These are phyloP conservation scores for Yamadazyma takamatsuzukensis DNA, from an alignment of 805 yeast species.

Conservation along the genomic window DNA sequence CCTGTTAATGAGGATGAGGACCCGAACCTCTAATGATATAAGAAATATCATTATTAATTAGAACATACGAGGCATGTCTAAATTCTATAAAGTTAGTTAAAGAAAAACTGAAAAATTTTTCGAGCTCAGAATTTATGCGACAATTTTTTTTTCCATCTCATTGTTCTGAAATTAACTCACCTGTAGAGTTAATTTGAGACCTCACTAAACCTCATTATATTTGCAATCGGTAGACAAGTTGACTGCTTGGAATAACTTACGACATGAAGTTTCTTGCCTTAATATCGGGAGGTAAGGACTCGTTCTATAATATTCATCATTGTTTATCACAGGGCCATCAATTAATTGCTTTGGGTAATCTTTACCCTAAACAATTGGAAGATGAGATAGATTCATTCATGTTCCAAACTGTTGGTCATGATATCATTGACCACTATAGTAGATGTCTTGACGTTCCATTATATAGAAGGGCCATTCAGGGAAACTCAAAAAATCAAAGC, in stretches of 20 bases:
- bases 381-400: slow-evolving; percentile 87
- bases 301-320: slow-evolving; percentile 84
- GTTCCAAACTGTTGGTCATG: slow-evolving; percentile 98
- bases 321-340: slow-evolving; percentile 86
- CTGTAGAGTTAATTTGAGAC: slow-evolving; percentile 1
- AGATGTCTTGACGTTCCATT: slow-evolving; percentile 78
- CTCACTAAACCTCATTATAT: neutral
- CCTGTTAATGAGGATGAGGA: slow-evolving; percentile 42
- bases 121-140: slow-evolving; percentile 5
- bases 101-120: slow-evolving; percentile 12
- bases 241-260: neutral
- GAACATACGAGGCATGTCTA: slow-evolving; percentile 63
- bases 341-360: slow-evolving; percentile 77
- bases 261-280: slow-evolving; percentile 88
- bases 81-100: slow-evolving; percentile 3
- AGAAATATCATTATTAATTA: slow-evolving; percentile 1
- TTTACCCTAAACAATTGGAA: slow-evolving; percentile 43
- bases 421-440: slow-evolving; percentile 59
- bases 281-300: slow-evolving; percentile 95
- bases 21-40: slow-evolving; percentile 63
- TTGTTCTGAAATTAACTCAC: slow-evolving; percentile 1
- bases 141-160: no score
- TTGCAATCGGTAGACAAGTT: no score
- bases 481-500: slow-evolving; percentile 57
- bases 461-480: slow-evolving; percentile 63